Evolutionary conservation across 192 early-diverging fungal species (phyloP).

Genomic region (Neocallimastix lanati): DNA sequence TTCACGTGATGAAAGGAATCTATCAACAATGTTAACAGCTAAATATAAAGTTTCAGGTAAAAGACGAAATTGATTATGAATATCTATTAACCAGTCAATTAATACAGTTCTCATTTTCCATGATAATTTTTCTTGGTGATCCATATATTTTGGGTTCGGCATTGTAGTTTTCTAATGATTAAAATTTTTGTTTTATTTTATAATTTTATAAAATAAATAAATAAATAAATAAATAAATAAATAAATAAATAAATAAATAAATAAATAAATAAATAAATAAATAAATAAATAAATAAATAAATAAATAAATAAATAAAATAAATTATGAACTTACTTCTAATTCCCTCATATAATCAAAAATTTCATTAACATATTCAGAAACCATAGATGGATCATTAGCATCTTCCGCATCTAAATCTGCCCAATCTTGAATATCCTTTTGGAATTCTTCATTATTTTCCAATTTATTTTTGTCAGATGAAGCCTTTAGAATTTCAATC

Average conservation of each 20-base stretch:
- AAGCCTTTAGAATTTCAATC: background rate
- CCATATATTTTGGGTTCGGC: slow-evolving; percentile 69
- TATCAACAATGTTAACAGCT: slow-evolving; percentile 84
- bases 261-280: background rate
- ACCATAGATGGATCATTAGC: slow-evolving; percentile 76
- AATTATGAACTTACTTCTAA: slow-evolving; percentile 30
- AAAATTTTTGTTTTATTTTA: too few relatives aligned
- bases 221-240: background rate
- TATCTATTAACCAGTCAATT: slow-evolving; percentile 90
- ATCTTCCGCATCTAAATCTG: slow-evolving; percentile 65
- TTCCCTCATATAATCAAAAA: slow-evolving; percentile 67
- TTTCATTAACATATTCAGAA: slow-evolving; percentile 83
- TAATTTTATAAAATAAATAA: background rate
- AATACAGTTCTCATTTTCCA: slow-evolving; percentile 87
- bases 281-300: background rate
- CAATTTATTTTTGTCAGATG: background rate
- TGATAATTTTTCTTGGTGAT: slow-evolving; percentile 59
- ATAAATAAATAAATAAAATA: background rate
- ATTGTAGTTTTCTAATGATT: slow-evolving; percentile 26
- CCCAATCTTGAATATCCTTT: slow-evolving; percentile 23
- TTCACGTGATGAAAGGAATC: slow-evolving; percentile 73
- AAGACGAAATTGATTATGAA: slow-evolving; percentile 75
- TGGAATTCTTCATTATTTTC: background rate
- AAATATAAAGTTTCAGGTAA: slow-evolving; percentile 88
- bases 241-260: background rate